A percentile compares a stretch with the other conserved stretches of the same genome.
Conservation (phyloP, 768 basidiomycete species). For the Mycena polygramma region DNA sequence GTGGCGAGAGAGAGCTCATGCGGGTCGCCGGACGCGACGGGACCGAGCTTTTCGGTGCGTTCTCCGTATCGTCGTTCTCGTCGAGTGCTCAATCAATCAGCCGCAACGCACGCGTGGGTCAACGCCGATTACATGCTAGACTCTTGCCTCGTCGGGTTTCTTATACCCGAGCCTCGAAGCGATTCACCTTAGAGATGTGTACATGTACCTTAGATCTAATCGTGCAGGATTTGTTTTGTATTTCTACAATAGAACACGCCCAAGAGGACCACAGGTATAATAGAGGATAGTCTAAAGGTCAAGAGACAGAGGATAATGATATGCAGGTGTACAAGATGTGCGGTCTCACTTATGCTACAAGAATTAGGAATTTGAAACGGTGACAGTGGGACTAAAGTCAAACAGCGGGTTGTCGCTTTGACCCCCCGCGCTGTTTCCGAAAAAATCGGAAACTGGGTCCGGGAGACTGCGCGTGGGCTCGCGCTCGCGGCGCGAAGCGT, state of each 20-base stretch:
- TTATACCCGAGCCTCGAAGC: conserved; percentile 76
- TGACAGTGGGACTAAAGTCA: conserved; percentile 17
- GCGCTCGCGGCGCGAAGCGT: conserved; percentile 47
- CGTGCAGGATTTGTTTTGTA: conserved; percentile 5
- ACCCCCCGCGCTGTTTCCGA: not conserved
- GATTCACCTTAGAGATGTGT: conserved; percentile 42
- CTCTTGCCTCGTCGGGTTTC: conserved; percentile 90
- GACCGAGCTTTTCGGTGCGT: conserved; percentile 92
- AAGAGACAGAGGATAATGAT: conserved; percentile 21
- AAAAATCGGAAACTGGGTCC: conserved; percentile 4
- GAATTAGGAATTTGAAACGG: conserved; percentile 21
- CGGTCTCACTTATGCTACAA: conserved; percentile 29
- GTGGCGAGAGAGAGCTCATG: conserved; percentile 95
- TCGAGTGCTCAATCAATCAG: conserved; percentile 54
- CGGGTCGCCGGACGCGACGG: conserved; percentile 96
- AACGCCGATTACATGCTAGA: conserved; percentile 97
- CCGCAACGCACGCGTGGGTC: conserved; percentile 95
- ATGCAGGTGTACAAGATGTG: conserved; percentile 37
- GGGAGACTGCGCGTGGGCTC: not conserved
- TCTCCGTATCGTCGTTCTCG: not conserved
- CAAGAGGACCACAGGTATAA: conserved; percentile 19
- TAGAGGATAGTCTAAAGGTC: conserved; percentile 13
- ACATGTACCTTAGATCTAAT: conserved; percentile 4
- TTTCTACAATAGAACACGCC: conserved; percentile 3
- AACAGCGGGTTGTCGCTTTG: conserved; percentile 16